Evolutionary conservation across 306 rosid genomes (phyloP).

Genomic region (Begonia peltatifolia): DNA sequence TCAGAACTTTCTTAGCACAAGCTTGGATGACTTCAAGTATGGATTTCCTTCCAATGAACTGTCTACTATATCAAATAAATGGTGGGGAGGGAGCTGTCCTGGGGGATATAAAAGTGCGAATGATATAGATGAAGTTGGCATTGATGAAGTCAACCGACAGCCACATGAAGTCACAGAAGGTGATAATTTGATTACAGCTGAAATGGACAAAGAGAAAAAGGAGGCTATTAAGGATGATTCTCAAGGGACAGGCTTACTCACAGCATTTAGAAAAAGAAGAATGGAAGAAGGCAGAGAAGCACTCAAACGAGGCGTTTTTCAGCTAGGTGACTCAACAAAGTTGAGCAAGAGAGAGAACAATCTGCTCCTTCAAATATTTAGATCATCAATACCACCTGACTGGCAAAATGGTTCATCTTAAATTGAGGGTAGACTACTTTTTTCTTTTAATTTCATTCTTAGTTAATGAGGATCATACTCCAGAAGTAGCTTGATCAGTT

Average conservation of each 20-base stretch:
- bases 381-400: slow-evolving; percentile 41
- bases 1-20: slow-evolving; percentile 15
- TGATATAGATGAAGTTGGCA: slow-evolving; percentile 9
- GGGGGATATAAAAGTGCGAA: slow-evolving; percentile 9
- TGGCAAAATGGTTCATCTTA: slow-evolving; percentile 30
- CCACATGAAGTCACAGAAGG: slow-evolving; percentile 13
- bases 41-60: slow-evolving; percentile 74
- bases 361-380: slow-evolving; percentile 53
- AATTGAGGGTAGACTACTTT: slow-evolving; percentile 7
- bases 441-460: background rate
- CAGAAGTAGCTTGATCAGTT: too few relatives aligned
- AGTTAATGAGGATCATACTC: background rate
- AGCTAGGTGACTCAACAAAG: slow-evolving; percentile 31
- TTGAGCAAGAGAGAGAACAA: slow-evolving; percentile 39
- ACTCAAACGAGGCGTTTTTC: slow-evolving; percentile 36
- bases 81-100: slow-evolving; percentile 64
- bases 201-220: slow-evolving; percentile 7
- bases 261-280: slow-evolving; percentile 38
- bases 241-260: slow-evolving; percentile 38
- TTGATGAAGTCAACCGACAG: slow-evolving; percentile 14
- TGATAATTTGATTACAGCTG: slow-evolving; percentile 14
- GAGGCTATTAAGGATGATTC: slow-evolving; percentile 6
- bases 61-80: slow-evolving; percentile 48
- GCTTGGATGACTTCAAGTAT: slow-evolving; percentile 51
- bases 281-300: slow-evolving; percentile 51